Evolutionary conservation across 1,284 basidiomycete genomes (phyloP), one percentile per base, ranked within the genome.

Genomic region (Tremellales sp.): DNA sequence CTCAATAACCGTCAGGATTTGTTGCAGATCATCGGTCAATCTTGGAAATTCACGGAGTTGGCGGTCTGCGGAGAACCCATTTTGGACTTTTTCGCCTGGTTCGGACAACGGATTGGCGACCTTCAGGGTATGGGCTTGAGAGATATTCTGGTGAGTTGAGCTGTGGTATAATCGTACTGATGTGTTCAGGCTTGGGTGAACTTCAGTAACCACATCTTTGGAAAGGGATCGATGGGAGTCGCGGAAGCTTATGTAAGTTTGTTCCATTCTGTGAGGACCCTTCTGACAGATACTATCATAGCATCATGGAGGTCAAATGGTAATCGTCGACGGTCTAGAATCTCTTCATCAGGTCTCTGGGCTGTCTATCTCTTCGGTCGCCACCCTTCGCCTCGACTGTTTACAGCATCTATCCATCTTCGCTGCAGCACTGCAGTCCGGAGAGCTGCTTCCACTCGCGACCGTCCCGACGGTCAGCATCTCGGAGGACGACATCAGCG

Each of bases 281-380:
- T n/a, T n/a, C 29, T 40, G 3, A 25, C 40, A 29, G 13, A 21
- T n/a, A 40, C 22, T 34, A 50, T 35, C 29, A 3, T 46, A 92
- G 88, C 84, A 87, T 63, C 87, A 94, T 62, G 88, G 85, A 10
- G 90, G 88, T 2, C 81, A 84, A 58, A 85, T 94, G 85, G 84
- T 86, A 2, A 81, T 87, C 57, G 73, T 94, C 14, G 90, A 94
- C 65, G 89, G 91, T 26, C 74, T 94, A 6, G 82, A 80, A 33
- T 84, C 87, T 0, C 74, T 89, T 13, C 83, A 87, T 28, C 85
- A 86, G 61, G 72, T 84, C 14, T 54, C 66, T 1, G 72, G 71
- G 4, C 54, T 71, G 45, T 67, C 70, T 3, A 38, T 54, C 2
- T 40, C 55, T 1, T 60, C 63, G 7, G 50, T 74, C 7, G 58